Percentiles rank a stretch among this genome's conserved stretches.
phyloP scores from a whole-genome alignment of 495 filamentous ascomycete genomes.

The Annulohypoxylon stygium region DNA sequence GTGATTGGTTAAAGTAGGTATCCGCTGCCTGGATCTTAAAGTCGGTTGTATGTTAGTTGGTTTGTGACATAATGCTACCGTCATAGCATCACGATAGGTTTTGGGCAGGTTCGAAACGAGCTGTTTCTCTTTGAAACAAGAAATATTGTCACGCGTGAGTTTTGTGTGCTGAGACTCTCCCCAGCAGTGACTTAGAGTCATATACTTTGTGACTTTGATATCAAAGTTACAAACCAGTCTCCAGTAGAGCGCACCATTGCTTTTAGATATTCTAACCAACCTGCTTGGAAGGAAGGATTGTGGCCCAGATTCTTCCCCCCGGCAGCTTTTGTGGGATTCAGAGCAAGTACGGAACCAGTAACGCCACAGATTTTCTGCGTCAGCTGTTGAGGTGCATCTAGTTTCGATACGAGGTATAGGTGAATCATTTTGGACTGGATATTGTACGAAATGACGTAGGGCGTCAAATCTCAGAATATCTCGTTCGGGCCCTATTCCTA shows the following conservation, averaged over 20 bases:
- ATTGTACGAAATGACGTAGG: too few relatives aligned
- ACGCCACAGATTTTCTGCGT: conserved; percentile 6
- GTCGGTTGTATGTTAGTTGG: too few relatives aligned
- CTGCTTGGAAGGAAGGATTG: background rate
- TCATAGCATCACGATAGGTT: conserved; percentile 15
- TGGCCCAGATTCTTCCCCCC: background rate
- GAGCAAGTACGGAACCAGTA: conserved; percentile 15
- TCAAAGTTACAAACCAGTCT: background rate
- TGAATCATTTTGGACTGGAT: background rate
- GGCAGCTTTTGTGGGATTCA: background rate
- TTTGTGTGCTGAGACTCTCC: background rate
- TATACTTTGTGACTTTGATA: background rate
- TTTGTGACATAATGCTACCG: background rate
- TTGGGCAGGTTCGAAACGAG: background rate
- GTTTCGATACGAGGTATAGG: background rate
- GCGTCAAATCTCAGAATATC: too few relatives aligned
- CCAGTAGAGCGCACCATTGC: too few relatives aligned
- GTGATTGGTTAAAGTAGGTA: too few relatives aligned
- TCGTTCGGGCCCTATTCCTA: too few relatives aligned
- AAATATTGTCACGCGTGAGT: background rate
- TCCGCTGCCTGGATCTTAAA: too few relatives aligned
- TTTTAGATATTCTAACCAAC: too few relatives aligned
- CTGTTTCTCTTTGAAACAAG: background rate
- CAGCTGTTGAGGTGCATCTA: conserved; percentile 1
- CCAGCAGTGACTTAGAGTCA: conserved; percentile 26